Base-by-base conservation (phyloP, 306 rosid genomes). In the Cicer cuneatum region DNA sequence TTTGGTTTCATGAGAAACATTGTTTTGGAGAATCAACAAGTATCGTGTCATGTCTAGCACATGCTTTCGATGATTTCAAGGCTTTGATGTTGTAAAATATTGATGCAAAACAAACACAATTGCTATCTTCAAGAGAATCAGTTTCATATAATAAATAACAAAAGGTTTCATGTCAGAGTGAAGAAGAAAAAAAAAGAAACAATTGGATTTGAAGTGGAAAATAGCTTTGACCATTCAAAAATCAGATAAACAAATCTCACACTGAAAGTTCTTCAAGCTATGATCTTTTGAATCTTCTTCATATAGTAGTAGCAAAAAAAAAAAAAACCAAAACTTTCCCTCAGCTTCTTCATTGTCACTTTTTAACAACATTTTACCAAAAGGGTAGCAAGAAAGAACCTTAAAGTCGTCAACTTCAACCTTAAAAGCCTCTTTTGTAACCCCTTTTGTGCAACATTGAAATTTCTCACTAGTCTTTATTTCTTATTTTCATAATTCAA, bases 51-150 rank as follows among this genome's bases (percentile, higher is more conserved):
- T 64, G 76, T 64, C 45, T 58, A 42, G 81, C 84, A 87, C 87
- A 81, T 83, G 82, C 76, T 54, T 65, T 72, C 14, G 62, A 67
- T 15, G 81, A 75, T 62, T 80, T 80, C 89, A 77, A 86, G 72
- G 83, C 89, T 69, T 80, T 72, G 85, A 77, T 37, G 43, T 38
- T 53, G 64, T 80, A 76, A 56, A 56, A 19, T 24, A 56, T 5
- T 54, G 6, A 56, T 21, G 62, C 62, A 56, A 85, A 76, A 62
- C 56, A 74, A 57, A 67, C 68, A 51, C 24, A 51, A 77, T 80
- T 75, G 69, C 45, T 72, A 78, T 74, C 79, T 79, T 76, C 82
- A 48, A 81, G 82, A 76, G 86, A 79, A 87, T 83, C 81, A 43
- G 66, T 21, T 71, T 56, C 85, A 82, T 68, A 58, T 76, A 58